These are phyloP conservation scores for Auriscalpium microsporum DNA, from an alignment of 768 basidiomycete species.

Conservation along the genomic window DNA sequence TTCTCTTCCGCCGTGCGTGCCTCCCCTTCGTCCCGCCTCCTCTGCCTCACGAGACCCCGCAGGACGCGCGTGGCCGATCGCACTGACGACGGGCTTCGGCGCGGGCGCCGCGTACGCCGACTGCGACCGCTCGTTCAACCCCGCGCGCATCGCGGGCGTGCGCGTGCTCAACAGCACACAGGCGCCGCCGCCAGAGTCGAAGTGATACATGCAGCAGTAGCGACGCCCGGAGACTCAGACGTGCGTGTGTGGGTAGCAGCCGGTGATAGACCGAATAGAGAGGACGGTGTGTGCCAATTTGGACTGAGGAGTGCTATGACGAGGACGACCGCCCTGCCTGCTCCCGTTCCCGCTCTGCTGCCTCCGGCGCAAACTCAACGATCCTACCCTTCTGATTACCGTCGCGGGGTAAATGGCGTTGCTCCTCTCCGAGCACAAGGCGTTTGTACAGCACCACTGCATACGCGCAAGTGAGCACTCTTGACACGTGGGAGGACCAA, in stretches of 20 bases:
- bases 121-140: constrained; percentile 91
- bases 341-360: constrained; percentile 1
- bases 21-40: background rate
- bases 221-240: background rate
- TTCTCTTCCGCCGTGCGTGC: constrained; percentile 82
- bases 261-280: background rate
- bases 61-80: constrained; percentile 93
- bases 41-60: constrained; percentile 7
- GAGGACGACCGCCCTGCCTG: background rate
- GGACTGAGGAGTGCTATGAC: background rate
- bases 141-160: constrained; percentile 78
- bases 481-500: background rate
- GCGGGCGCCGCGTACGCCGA: constrained; percentile 83
- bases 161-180: constrained; percentile 42
- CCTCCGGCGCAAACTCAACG: constrained; percentile 8
- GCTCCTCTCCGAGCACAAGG: constrained; percentile 43
- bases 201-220: background rate
- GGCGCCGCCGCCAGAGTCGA: constrained; percentile 16
- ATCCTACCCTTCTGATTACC: constrained; percentile 13
- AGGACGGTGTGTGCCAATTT: constrained; percentile 3
- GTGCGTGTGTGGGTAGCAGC: background rate
- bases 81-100: constrained; percentile 80
- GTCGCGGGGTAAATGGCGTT: constrained; percentile 28
- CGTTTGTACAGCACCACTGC: constrained; percentile 63
- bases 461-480: constrained; percentile 1